A percentile compares a stretch with the other conserved stretches of the same genome.
These are phyloP conservation scores for Penicillium malachiteum DNA, from an alignment of 495 filamentous ascomycete genomes.

Conservation along the genomic window DNA sequence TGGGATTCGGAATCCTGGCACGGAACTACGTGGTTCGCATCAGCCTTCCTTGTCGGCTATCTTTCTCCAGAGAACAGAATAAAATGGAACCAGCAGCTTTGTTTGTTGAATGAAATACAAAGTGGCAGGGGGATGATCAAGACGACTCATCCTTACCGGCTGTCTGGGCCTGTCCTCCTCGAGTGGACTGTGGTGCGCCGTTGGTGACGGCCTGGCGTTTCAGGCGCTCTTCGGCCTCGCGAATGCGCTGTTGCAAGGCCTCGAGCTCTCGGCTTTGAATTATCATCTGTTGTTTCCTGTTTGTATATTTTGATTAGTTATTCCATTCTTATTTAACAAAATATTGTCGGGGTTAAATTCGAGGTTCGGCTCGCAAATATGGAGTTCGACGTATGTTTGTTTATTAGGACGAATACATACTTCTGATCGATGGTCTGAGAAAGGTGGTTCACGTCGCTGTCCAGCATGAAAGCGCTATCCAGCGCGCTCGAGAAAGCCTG, in stretches of 20 bases:
- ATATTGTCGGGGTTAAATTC: not conserved
- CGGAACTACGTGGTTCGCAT: slow-evolving; percentile 1
- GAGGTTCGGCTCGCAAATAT: not conserved
- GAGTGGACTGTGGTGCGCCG: slow-evolving; percentile 1
- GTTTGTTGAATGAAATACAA: not conserved
- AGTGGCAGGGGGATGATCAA: slow-evolving; percentile 14
- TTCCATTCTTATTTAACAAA: not conserved
- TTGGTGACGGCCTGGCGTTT: slow-evolving; percentile 40
- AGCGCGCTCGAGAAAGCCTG: slow-evolving; percentile 82
- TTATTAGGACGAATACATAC: slow-evolving; percentile 49
- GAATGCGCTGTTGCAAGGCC: slow-evolving; percentile 77
- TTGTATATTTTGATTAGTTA: not conserved
- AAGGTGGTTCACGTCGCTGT: slow-evolving; percentile 74
- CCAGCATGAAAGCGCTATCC: slow-evolving; percentile 84
- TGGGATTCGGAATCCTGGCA: slow-evolving; percentile 1
- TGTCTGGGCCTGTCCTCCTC: slow-evolving; percentile 16
- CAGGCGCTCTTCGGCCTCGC: slow-evolving; percentile 79
- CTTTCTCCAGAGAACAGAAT: not conserved
- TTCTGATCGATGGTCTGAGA: slow-evolving; percentile 78
- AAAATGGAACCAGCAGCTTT: not conserved
- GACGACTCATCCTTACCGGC: slow-evolving; percentile 25
- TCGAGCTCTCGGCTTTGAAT: slow-evolving; percentile 79
- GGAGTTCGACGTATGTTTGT: not conserved
- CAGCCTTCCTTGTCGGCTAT: not conserved
- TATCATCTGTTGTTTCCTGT: slow-evolving; percentile 68